phyloP scores from a whole-genome alignment of 495 filamentous ascomycete species.

The Melanomma pulvis-pyrius region DNA sequence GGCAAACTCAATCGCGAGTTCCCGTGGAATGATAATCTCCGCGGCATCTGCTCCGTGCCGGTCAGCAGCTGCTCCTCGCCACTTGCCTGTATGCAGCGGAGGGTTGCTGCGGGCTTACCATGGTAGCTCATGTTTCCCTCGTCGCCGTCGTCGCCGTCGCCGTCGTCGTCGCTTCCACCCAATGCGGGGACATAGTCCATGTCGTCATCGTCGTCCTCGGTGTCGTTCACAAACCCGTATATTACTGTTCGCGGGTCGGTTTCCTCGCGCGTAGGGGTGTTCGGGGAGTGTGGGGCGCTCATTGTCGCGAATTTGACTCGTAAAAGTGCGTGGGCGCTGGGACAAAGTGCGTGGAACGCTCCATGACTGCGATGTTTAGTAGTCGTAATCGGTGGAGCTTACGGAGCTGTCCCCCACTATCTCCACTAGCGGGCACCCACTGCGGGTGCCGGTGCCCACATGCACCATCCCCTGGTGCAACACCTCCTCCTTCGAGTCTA shows the following conservation, averaged over 20 bases:
- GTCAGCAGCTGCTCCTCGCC: neutral
- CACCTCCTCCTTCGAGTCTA: too few relatives aligned
- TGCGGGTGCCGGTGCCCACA: neutral
- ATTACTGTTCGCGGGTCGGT: conserved; percentile 21
- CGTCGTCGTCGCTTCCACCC: conserved; percentile 25
- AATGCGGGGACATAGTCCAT: conserved; percentile 33
- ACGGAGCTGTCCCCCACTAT: neutral
- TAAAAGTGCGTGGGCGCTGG: neutral
- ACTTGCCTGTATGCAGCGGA: neutral
- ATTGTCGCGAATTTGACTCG: neutral
- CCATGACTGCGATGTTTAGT: neutral
- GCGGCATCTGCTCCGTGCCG: conserved; percentile 1
- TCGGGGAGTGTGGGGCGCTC: conserved; percentile 18
- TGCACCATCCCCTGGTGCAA: too few relatives aligned
- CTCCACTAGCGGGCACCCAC: neutral
- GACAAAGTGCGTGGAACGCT: neutral
- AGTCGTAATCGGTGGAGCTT: neutral
- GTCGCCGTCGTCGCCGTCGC: conserved; percentile 26
- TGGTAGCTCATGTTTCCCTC: conserved; percentile 36
- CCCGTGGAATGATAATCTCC: neutral
- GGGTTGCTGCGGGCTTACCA: conserved; percentile 38
- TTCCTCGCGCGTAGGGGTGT: conserved; percentile 15
- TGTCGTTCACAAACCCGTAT: conserved; percentile 31
- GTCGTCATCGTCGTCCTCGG: conserved; percentile 36
- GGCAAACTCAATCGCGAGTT: conserved; percentile 9